Evolutionary conservation across 441 rosid species (phyloP), one percentile per base, ranked within the genome.

Genomic region (Populus hybrid): DNA sequence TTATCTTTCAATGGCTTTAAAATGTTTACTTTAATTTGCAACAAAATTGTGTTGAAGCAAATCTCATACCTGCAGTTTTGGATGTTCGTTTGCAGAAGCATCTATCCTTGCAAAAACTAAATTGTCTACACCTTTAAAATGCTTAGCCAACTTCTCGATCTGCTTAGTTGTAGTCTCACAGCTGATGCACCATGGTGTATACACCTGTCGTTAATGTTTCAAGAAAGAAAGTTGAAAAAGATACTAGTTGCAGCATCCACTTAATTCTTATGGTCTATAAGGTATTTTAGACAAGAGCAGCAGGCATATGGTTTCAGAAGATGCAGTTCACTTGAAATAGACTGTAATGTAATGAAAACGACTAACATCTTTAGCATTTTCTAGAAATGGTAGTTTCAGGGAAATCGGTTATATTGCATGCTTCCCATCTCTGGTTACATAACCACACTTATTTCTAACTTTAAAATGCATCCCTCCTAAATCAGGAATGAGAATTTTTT

Each of bases 1-100:
- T 46, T 46, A 1, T 46, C 57, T 46, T 14, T 46, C 2, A 14
- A 46, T 46, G 57, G 18, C 18, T 12, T 42, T 42, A 46, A 46
- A 46, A 16, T 46, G 20, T 46, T 46, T 14, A 4, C 57, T 12
- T 40, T 46, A 14, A 12, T 18, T 46, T 74, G 63, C 12, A 67
- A 23, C 23, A 53, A 26, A 34, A 70, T 67, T 24, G 59, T 73
- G 74, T 69, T 21, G 18, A 77, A 28, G 67, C 36, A 32, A 1
- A 57, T 68, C 69, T 26, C 71, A 70, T 84, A 90, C 97, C 90
- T 84, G 86, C 74, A 95, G 82, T 72, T 91, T 91, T 38, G 96
- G 97, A 86, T 92, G 99, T 82, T 93, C 99, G 82, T 93, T 93
- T 57, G 87, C 87, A 75, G 97, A 87, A 84, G 92, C 97, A 81